Evolutionary conservation across 768 basidiomycete genomes (phyloP), one percentile per base, ranked within the genome.

Genomic region (Lactifluus piperatus): DNA sequence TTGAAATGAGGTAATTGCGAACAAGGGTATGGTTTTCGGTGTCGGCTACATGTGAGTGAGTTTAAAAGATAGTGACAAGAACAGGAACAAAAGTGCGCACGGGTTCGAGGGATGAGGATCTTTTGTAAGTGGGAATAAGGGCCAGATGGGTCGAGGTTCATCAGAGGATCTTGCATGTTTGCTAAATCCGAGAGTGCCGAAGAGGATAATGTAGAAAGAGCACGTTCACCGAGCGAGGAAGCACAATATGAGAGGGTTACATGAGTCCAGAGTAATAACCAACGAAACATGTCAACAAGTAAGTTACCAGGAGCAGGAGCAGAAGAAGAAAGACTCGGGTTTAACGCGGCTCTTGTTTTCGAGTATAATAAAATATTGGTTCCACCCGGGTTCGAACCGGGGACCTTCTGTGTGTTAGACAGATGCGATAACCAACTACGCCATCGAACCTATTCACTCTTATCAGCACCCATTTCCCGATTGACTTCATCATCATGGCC

Each of bases 31-130:
- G 94, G 65, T 86, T 91, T 45, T 76, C 79, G 18, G 85, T 86
- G 66, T 81, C 87, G 60, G 84, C 88, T 88, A 56, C 16, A 14
- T 13, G 24, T 36, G 18, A 32, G 18, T 34, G 44, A 24, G 9
- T 11, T 14, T 13, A 10, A 9, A 29, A 43, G n/a, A n/a, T n/a
- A n/a, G n/a, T 60, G 27, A 45, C 34, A 11, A 50, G 46, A 27
- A 56, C 51, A 63, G 37, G 58, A 66, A 58, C 9, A 11, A 26
- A 2, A 49, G 3, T 37, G 79, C 83, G 66, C 74, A 88, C 91
- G 78, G 52, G 84, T 74, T 64, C 95, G 78, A 22, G 95, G 95
- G 60, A 97, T 89, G 50, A 98, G 74, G 16, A 97, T 82, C 68
- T 82, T 85, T 2, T 88, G 87, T 43, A 99, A 68, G 71, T 93